Conservation (phyloP, 352 stramenopile species). For the Phytopythium litorale region DNA sequence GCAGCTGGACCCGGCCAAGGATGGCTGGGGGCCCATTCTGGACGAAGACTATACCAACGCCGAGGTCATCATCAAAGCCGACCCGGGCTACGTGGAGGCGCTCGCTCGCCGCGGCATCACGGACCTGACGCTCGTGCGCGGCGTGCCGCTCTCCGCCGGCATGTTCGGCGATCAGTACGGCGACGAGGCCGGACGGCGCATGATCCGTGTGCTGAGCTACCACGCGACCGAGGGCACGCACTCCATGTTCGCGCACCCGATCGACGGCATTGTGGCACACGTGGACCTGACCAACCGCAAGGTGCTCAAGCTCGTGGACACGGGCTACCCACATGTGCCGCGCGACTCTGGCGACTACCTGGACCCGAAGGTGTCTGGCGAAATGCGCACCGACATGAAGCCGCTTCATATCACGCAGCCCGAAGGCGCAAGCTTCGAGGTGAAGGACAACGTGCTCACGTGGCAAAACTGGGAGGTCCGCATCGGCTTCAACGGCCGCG, state of each 20-base stretch:
- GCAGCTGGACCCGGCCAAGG: conserved; percentile 30
- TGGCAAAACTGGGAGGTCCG: conserved; percentile 84
- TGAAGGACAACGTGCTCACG: conserved; percentile 59
- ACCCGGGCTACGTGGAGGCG: conserved; percentile 32
- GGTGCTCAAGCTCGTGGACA: conserved; percentile 36
- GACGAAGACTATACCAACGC: conserved; percentile 45
- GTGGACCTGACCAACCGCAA: conserved; percentile 39
- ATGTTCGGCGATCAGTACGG: conserved; percentile 32
- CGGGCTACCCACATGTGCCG: conserved; percentile 41
- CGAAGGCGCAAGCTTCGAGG: conserved; percentile 66
- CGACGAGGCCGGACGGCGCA: conserved; percentile 32
- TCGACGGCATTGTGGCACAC: conserved; percentile 42
- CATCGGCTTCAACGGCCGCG: conserved; percentile 79
- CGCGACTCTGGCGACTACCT: conserved; percentile 43
- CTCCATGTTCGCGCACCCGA: conserved; percentile 46
- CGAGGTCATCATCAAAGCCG: conserved; percentile 38
- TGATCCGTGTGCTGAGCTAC: conserved; percentile 49
- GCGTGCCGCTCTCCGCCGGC: conserved; percentile 36
- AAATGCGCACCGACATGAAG: conserved; percentile 47
- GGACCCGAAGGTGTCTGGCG: conserved; percentile 28
- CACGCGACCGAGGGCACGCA: conserved; percentile 33
- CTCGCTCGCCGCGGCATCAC: conserved; percentile 41
- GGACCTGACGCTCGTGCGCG: conserved; percentile 36
- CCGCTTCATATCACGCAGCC: conserved; percentile 71
- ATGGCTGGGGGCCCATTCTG: conserved; percentile 42